phyloP scores from a whole-genome alignment of 306 rosid species.

The Crataegus laevigata region DNA sequence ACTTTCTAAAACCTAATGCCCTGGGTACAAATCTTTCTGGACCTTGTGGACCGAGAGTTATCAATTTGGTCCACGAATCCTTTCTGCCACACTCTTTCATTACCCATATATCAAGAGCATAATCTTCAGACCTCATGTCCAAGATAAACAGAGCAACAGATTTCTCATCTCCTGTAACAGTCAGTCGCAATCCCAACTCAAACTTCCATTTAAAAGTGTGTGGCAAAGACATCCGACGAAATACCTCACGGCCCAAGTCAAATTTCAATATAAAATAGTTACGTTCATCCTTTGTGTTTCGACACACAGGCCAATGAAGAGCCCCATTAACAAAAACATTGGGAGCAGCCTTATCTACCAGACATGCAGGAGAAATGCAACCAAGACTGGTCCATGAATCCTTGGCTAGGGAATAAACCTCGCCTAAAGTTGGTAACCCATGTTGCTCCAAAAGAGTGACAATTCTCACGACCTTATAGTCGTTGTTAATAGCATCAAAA shows the following conservation, averaged over 20 bases:
- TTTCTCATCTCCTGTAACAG: background rate
- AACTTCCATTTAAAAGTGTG: background rate
- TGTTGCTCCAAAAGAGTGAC: background rate
- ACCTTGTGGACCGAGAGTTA: background rate
- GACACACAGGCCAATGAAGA: background rate
- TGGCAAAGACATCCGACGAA: background rate
- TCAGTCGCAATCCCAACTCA: background rate
- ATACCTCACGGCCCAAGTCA: background rate
- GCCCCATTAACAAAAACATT: background rate
- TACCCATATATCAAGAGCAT: background rate
- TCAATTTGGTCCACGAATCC: background rate
- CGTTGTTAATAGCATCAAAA: background rate
- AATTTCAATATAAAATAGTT: background rate
- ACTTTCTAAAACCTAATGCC: background rate
- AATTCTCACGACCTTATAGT: conserved; percentile 1
- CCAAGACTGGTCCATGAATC: background rate
- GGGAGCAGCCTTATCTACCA: background rate
- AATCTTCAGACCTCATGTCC: background rate
- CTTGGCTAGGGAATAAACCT: background rate
- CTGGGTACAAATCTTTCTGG: background rate
- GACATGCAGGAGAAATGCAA: background rate
- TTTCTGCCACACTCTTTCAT: background rate
- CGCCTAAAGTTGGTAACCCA: background rate
- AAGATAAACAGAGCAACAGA: background rate
- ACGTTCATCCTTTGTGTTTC: background rate